Percentiles rank a stretch among this genome's conserved stretches.
phyloP scores from a whole-genome alignment of 1,284 basidiomycete genomes.

The Trametes pubescens region DNA sequence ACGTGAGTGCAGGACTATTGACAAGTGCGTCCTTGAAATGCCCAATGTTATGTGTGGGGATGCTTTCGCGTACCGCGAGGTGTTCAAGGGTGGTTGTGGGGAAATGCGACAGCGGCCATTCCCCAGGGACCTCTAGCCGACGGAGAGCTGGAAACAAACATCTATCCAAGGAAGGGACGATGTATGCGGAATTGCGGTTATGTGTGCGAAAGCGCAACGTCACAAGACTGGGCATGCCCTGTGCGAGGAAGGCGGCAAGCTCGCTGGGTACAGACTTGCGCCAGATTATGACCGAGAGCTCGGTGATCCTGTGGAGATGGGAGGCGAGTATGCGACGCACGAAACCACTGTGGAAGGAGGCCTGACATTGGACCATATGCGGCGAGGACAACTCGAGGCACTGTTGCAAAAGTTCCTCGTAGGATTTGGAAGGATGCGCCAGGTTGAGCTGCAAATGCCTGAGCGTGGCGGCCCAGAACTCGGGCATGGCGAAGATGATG shows the following conservation, averaged over 20 bases:
- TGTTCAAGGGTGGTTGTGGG: neutral
- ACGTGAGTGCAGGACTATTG: neutral
- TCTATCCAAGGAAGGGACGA: too few species aligned
- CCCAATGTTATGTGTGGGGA: too few species aligned
- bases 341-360: neutral
- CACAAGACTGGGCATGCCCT: neutral
- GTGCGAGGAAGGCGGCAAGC: neutral
- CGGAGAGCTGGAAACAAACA: neutral
- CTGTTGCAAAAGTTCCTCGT: neutral
- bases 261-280: neutral
- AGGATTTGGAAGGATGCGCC: too few species aligned
- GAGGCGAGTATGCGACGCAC: neutral
- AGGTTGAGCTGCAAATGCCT: neutral
- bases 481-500: constrained; percentile 5
- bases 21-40: neutral
- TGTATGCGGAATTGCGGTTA: too few species aligned
- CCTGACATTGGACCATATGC: neutral
- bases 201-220: neutral
- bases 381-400: neutral
- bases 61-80: neutral
- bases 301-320: neutral
- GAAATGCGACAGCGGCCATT: neutral
- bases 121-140: neutral
- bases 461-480: constrained; percentile 14
- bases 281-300: neutral